These are phyloP conservation scores for Boletus bicolor DNA, from an alignment of 768 basidiomycete species.

Conservation along the genomic window DNA sequence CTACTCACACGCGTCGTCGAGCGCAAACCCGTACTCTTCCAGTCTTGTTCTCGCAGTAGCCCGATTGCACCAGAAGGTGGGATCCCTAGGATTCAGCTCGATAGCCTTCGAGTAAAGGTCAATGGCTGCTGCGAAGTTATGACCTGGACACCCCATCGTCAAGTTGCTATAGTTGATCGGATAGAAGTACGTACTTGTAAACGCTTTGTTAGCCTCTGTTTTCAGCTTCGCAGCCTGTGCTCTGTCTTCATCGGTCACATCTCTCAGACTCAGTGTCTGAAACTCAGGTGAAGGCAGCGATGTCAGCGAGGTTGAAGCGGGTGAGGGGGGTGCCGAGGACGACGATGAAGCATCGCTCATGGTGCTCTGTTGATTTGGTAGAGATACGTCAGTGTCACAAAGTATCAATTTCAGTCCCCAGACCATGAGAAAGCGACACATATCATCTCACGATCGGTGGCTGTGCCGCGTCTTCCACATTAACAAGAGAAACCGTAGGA, in stretches of 20 bases:
- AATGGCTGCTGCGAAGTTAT: conserved; percentile 75
- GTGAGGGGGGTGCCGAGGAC: conserved; percentile 38
- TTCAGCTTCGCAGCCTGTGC: conserved; percentile 71
- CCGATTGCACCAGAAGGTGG: conserved; percentile 92
- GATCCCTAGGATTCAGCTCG: conserved; percentile 80
- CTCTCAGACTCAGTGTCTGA: conserved; percentile 46
- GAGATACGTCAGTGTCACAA: not conserved
- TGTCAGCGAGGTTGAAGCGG: conserved; percentile 51
- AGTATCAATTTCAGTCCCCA: not conserved
- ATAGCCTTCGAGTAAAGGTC: conserved; percentile 82
- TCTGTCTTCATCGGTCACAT: conserved; percentile 70
- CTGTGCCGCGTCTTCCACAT: conserved; percentile 12
- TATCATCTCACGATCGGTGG: conserved; percentile 32
- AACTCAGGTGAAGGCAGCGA: conserved; percentile 60
- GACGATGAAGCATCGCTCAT: conserved; percentile 26
- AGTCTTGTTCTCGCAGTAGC: conserved; percentile 91
- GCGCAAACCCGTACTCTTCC: conserved; percentile 91
- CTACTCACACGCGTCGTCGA: conserved; percentile 77
- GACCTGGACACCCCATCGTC: conserved; percentile 38
- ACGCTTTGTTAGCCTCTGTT: conserved; percentile 85
- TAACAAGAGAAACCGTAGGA: not conserved
- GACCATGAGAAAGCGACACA: conserved; percentile 11
- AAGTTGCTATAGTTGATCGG: not conserved
- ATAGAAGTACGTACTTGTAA: conserved; percentile 46
- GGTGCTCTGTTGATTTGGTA: conserved; percentile 2